Evolutionary conservation across 768 basidiomycete genomes (phyloP).

Genomic region (Tricholoma sp.): DNA sequence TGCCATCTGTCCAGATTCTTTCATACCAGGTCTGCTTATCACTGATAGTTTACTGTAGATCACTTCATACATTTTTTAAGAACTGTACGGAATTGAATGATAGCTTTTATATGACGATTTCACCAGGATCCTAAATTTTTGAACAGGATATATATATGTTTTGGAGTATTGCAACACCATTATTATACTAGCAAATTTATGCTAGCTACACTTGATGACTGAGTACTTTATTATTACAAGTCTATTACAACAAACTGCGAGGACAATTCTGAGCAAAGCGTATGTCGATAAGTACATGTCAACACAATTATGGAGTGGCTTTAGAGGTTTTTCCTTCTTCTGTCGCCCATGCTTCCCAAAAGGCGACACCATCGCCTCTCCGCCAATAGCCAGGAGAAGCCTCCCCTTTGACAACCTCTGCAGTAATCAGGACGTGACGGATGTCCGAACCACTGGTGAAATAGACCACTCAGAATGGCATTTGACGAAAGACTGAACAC

Average conservation of each 20-base stretch:
- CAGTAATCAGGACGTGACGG: conserved; percentile 77
- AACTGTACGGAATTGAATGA: conserved; percentile 7
- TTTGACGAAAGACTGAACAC: conserved; percentile 23
- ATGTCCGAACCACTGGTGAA: conserved; percentile 41
- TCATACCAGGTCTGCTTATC: conserved; percentile 14
- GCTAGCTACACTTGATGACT: conserved; percentile 5
- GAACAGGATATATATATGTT: conserved; percentile 6
- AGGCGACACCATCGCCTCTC: conserved; percentile 56
- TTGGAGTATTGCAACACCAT: background rate
- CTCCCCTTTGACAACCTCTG: conserved; percentile 61
- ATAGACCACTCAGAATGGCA: background rate
- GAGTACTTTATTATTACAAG: conserved; percentile 6
- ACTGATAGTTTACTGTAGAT: conserved; percentile 19
- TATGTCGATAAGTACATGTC: conserved; percentile 2
- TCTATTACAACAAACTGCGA: conserved; percentile 2
- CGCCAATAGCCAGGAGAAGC: conserved; percentile 71
- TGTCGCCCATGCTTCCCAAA: conserved; percentile 74
- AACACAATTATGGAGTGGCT: conserved; percentile 4
- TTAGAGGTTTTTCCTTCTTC: conserved; percentile 42
- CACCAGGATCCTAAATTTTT: background rate
- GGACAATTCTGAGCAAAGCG: background rate
- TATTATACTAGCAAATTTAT: background rate
- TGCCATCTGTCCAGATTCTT: conserved; percentile 1
- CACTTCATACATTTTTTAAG: conserved; percentile 11
- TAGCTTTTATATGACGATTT: background rate